Evolutionary conservation across 139 green algal genomes (phyloP), one percentile per base, ranked within the genome.

Genomic region (Coccomyxa sp.): DNA sequence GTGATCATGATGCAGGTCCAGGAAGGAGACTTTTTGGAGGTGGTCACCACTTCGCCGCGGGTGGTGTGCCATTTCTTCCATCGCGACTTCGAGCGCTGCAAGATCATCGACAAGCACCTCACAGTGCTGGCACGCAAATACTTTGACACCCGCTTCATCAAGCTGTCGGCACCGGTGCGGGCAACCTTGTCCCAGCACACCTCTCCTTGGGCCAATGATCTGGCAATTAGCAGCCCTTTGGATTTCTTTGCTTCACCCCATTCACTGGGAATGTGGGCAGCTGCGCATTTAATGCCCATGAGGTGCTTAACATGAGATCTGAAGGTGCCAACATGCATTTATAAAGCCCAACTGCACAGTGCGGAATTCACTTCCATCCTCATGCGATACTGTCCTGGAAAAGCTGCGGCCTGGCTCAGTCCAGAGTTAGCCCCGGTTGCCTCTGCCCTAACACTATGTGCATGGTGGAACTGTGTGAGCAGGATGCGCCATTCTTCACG

Each of bases 81-180:
- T 85, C 82, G 57, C 38, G 95, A 97, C 76, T 99, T 99, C 92
- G 91, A 97, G 85, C 90, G 95, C 17, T 99, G 96, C 91, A 97
- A 97, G 90, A 95, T 99, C 78, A 92, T 99, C 85, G 93, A 99
- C 91, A 96, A 97, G 89, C 96, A 99, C 88, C 76, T 99, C 17
- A 45, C 78, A 12, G 79, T 85, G 16, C 85, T 99, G 25, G 86
- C 87, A 7, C 83, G 82, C 45, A 93, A 94, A 59, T 93, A 98
- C 85, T 96, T 98, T 88, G 90, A 91, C 45, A 98, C 95, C 9
- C 89, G 93, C 14, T 99, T 99, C 89, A 94, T 98, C 83, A 98
- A 97, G 86, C 63, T 98, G 1, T 91, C 84, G 28, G 96, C 94
- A 15, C 91, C 91, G 80, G 93, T 96, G 84, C 89, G 88, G 14